A percentile compares a stretch with the other conserved stretches of the same genome.
These are phyloP conservation scores for Sporothrix protearum DNA, from an alignment of 2,329 filamentous ascomycete species.

Conservation along the genomic window DNA sequence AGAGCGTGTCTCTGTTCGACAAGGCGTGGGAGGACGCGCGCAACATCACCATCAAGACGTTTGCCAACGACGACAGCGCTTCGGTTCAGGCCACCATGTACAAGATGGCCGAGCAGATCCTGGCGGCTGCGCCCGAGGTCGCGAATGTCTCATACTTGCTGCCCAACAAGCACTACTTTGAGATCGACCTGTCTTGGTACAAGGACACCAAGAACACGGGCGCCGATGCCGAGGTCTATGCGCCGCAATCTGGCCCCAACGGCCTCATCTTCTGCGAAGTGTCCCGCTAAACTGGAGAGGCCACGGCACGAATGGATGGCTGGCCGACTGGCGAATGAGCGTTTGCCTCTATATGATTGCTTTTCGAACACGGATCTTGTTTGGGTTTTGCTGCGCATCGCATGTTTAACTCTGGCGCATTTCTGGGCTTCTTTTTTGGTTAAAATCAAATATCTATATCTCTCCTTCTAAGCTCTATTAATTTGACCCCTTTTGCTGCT, in stretches of 20 bases:
- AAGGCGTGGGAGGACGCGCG: conserved; percentile 73
- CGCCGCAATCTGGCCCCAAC: conserved; percentile 87
- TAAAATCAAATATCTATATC: neutral
- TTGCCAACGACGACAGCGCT: conserved; percentile 84
- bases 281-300: conserved; percentile 44
- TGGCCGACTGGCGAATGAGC: neutral
- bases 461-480: neutral
- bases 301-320: neutral
- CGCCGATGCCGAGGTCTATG: conserved; percentile 91
- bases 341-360: neutral
- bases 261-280: conserved; percentile 95
- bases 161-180: conserved; percentile 99
- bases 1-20: conserved; percentile 66
- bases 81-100: conserved; percentile 98
- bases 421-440: neutral
- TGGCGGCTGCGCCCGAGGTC: conserved; percentile 68
- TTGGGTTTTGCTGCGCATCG: neutral
- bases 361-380: neutral
- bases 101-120: conserved; percentile 89
- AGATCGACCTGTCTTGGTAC: conserved; percentile 96
- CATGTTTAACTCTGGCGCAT: neutral
- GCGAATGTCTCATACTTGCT: conserved; percentile 75
- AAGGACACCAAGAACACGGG: conserved; percentile 93
- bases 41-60: conserved; percentile 82
- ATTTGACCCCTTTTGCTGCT: neutral